Percentiles rank a stretch among this genome's conserved stretches.
These are phyloP conservation scores for Bertia moriformis DNA, from an alignment of 2,329 filamentous ascomycete genomes.

Conservation along the genomic window DNA sequence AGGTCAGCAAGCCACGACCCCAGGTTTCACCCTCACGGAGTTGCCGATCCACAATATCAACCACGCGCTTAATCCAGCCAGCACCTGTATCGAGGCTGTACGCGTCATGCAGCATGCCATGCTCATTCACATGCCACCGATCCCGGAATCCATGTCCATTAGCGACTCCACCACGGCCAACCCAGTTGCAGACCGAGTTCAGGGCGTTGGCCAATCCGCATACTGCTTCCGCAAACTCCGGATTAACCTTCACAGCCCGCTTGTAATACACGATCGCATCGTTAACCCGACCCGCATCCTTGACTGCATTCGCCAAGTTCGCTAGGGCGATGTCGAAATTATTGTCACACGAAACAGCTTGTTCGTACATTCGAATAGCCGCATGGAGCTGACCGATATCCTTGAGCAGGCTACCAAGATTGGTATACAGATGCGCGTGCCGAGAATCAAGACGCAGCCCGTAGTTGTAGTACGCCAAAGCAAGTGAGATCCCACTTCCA, in stretches of 20 bases:
- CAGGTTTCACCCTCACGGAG: slow-evolving; percentile 73
- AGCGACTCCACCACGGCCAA: slow-evolving; percentile 71
- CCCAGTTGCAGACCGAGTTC: slow-evolving; percentile 94
- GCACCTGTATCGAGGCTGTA: slow-evolving; percentile 42
- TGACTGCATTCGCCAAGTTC: slow-evolving; percentile 92
- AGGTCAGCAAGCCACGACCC: slow-evolving; percentile 60
- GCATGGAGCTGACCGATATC: slow-evolving; percentile 86
- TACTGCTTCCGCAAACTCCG: slow-evolving; percentile 90
- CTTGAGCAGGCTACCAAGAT: slow-evolving; percentile 85
- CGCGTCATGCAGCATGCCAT: slow-evolving; percentile 69
- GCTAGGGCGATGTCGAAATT: slow-evolving; percentile 93
- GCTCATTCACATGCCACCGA: slow-evolving; percentile 81
- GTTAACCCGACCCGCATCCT: slow-evolving; percentile 81
- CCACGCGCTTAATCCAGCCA: slow-evolving; percentile 80
- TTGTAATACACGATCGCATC: slow-evolving; percentile 89
- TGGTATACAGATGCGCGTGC: slow-evolving; percentile 93
- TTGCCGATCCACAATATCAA: slow-evolving; percentile 80
- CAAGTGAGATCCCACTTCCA: slow-evolving; percentile 76
- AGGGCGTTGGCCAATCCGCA: slow-evolving; percentile 88
- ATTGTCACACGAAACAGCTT: slow-evolving; percentile 81
- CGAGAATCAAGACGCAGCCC: slow-evolving; percentile 72
- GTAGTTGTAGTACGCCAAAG: slow-evolving; percentile 89
- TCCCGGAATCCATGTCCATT: slow-evolving; percentile 63
- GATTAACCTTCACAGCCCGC: slow-evolving; percentile 78
- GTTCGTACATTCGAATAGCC: slow-evolving; percentile 94